Conservation (phyloP, 495 filamentous ascomycete species). For the Cercophora scortea region DNA sequence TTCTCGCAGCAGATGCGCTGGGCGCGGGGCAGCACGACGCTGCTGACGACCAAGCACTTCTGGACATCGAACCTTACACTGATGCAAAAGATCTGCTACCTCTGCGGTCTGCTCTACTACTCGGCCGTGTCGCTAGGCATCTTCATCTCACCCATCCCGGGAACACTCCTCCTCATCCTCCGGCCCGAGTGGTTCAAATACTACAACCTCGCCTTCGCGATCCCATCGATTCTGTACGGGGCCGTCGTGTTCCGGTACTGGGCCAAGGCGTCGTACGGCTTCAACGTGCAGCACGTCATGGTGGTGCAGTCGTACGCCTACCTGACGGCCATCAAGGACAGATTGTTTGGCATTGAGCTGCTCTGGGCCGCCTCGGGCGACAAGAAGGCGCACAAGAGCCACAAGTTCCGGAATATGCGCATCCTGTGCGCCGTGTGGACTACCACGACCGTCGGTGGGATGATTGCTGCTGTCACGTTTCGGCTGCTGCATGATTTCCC, state of each 20-base stretch:
- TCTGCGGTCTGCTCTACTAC: constrained; percentile 25
- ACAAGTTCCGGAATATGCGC: constrained; percentile 28
- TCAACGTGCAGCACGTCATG: constrained; percentile 30
- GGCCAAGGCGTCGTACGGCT: constrained; percentile 24
- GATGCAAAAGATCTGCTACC: constrained; percentile 21
- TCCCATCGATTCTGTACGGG: constrained; percentile 25
- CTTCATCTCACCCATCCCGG: constrained; percentile 27
- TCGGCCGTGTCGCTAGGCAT: constrained; percentile 25
- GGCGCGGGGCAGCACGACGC: constrained; percentile 23
- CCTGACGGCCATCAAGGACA: constrained; percentile 27
- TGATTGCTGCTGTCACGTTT: constrained; percentile 16
- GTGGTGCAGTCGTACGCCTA: constrained; percentile 26
- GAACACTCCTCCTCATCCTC: constrained; percentile 19
- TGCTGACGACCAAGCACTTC: constrained; percentile 23
- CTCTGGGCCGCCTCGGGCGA: constrained; percentile 26
- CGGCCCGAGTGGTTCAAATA: constrained; percentile 26
- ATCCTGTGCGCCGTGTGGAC: constrained; percentile 24
- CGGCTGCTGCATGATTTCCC: constrained; percentile 11
- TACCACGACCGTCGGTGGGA: constrained; percentile 11
- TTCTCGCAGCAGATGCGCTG: constrained; percentile 30
- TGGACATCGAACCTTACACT: constrained; percentile 21
- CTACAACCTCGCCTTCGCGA: constrained; percentile 26
- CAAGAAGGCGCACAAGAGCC: constrained; percentile 26
- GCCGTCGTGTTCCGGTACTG: constrained; percentile 21
- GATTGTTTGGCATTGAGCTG: constrained; percentile 24